Base-by-base conservation (phyloP, 2,329 filamentous ascomycete species). In the Cordyceps fumosorosea region DNA sequence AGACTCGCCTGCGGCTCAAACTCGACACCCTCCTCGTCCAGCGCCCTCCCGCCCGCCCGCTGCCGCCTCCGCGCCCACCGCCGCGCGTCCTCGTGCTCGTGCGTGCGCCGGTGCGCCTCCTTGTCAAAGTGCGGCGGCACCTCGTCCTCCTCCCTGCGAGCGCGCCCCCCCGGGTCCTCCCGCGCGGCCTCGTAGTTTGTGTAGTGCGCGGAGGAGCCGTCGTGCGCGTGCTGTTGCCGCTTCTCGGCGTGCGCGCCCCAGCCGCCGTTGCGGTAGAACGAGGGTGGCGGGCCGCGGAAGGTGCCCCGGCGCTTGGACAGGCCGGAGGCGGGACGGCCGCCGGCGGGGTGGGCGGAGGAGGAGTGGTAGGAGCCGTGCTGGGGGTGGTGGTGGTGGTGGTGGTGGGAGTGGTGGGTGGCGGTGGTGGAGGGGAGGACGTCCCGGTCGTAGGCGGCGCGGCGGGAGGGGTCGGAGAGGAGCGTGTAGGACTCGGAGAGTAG, bases 201-300 rank as follows among this genome's bases (percentile, higher is more conserved):
- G 20, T 60, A 54, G 34, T 60, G 50, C 12, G 56, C 37, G 32
- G 37, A 53, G 26, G 57, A 14, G 7, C 71, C 71, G 53, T 81
- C 79, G 64, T 85, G 81, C 51, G 81, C 81, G 42, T 80, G 79
- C 60, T 76, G 74, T 44, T 76, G 75, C 44, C 86, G 74, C 75
- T 89, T 89, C 42, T 82, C 82, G 2, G 76, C 72, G 63, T 90
- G 84, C 3, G 77, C 73, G 54, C 90, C 90, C 83, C 91, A 96
- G 3, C 89, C 91, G 5, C 91, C 92, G 64, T 83, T 87, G 20
- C 88, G 83, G 75, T 91, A 97, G 77, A 97, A 98, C 66, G 86
- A 90, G 0, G 93, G 93, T 56, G 95, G 93, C 3, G 95, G 93
- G 0, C 93, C 93, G 22, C 84, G 84, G 74, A 96, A 97, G 5